Base-by-base conservation (phyloP, 306 rosid species). In the Inga oerstediana region DNA sequence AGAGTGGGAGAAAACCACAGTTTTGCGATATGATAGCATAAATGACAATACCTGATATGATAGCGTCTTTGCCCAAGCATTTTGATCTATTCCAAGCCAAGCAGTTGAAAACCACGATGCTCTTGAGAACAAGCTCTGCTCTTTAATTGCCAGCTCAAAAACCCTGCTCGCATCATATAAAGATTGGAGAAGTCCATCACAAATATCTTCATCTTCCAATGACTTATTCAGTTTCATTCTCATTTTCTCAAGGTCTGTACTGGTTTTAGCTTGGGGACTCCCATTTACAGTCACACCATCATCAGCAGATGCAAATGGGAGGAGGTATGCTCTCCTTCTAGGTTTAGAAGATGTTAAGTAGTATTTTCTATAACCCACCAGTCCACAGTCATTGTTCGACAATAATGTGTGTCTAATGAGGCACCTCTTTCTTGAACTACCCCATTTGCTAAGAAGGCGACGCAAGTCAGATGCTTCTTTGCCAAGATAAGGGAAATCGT, bases 141-240 rank as follows among this genome's bases (percentile, higher is more conserved):
- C 98, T 87, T 94, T 94, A 69, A 96, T 85, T 77, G 95, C 97
- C 51, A 96, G 85, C 88, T 94, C 99, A 82, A 92, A 96, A 86
- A 90, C 94, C 86, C 99, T 92, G 82, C 98, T 92, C 24, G 97
- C 92, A 72, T 96, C 99, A 83, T 94, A 92, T 74, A 96, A 86
- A 82, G 88, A 90, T 81, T 96, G 99, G 78, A 92, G 92, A 83
- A 96, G 97, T 78, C 91, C 95, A 82, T 91, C 92, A 66, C 88
- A 91, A 68, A 85, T 87, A 83, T 94, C 91, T 79, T 87, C 97
- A 14, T 85, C 87, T 64, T 89, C 84, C 78, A 91, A 85, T 58
- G 99, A 91, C 74, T 90, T 89, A 82, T 91, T 88, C 78, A 91
- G 88, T 79, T 92, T 89, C 82, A 87, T 84, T 86, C 94, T 90